These are phyloP conservation scores for Melaleuca quinquenervia DNA, from an alignment of 345 rosid genomes.

Conservation along the genomic window DNA sequence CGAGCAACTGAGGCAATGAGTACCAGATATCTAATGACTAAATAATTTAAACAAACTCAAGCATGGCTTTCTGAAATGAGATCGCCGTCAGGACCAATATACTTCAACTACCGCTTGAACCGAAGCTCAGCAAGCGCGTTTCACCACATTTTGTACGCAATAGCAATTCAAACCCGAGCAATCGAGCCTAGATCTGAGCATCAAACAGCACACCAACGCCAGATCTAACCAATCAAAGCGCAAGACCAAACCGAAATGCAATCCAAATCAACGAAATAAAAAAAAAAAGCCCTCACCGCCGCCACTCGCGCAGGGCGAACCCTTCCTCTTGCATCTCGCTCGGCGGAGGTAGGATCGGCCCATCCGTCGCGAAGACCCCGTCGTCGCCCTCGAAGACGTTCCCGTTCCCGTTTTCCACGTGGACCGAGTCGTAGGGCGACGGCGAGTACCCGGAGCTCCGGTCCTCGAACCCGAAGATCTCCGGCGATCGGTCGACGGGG, in stretches of 20 bases:
- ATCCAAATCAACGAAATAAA: neutral
- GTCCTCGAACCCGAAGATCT: constrained; percentile 37
- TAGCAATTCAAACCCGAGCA: neutral
- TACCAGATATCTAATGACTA: neutral
- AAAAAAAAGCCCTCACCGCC: constrained; percentile 42
- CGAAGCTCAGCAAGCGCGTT: neutral
- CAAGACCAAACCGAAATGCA: constrained; percentile 7
- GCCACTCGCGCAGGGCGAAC: constrained; percentile 63
- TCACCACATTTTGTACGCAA: neutral
- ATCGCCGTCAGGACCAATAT: neutral
- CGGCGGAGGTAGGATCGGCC: constrained; percentile 68
- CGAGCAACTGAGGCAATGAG: neutral
- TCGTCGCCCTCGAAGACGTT: neutral
- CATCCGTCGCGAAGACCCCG: constrained; percentile 40
- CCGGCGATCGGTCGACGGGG: constrained; percentile 35
- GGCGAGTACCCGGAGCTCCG: constrained; percentile 32
- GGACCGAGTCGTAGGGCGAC: constrained; percentile 36
- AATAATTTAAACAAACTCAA: neutral
- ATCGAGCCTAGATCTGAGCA: neutral
- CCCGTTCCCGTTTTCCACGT: constrained; percentile 29
- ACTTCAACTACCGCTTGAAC: neutral
- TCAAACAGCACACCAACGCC: neutral
- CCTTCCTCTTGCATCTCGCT: constrained; percentile 64
- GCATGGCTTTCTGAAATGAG: neutral
- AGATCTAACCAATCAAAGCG: constrained; percentile 17